phyloP scores from a whole-genome alignment of 2,329 filamentous ascomycete genomes.

The Pochonia chlamydosporia region DNA sequence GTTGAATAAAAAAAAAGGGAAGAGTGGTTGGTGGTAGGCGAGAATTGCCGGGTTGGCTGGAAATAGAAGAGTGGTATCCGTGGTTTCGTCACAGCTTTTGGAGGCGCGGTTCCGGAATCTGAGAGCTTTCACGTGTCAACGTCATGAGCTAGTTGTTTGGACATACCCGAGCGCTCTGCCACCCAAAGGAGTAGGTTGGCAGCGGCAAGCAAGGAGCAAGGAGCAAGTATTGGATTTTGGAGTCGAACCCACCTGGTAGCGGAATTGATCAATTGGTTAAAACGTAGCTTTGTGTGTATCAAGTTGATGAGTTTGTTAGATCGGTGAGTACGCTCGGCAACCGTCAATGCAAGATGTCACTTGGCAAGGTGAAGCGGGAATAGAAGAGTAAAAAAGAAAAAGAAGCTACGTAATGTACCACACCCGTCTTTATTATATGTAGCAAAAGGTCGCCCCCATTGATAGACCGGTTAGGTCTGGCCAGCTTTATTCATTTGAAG shows the following conservation, averaged over 20 bases:
- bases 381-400: neutral
- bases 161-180: neutral
- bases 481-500: too few species aligned
- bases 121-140: slow-evolving; percentile 29
- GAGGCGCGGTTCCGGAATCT: neutral
- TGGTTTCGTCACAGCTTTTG: slow-evolving; percentile 7
- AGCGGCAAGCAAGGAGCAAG: too few species aligned
- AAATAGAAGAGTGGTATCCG: slow-evolving; percentile 1
- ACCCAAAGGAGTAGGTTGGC: neutral
- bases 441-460: too few species aligned
- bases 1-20: too few species aligned
- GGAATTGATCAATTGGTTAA: too few species aligned
- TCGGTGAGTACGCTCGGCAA: too few species aligned
- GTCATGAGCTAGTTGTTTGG: slow-evolving; percentile 1
- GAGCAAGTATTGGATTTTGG: too few species aligned
- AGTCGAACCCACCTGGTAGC: neutral
- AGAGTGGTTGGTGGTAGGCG: slow-evolving; percentile 1
- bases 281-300: too few species aligned
- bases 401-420: neutral
- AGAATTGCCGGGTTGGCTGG: slow-evolving; percentile 1
- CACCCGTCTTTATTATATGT: neutral
- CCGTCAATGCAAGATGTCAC: too few species aligned
- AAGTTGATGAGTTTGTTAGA: too few species aligned
- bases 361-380: too few species aligned
- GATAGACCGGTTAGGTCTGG: too few species aligned